Percentiles rank a stretch among this genome's conserved stretches.
Evolutionary conservation across 1,284 basidiomycete species (phyloP).

Genomic region (Melanopsichium pennsylvanicum): DNA sequence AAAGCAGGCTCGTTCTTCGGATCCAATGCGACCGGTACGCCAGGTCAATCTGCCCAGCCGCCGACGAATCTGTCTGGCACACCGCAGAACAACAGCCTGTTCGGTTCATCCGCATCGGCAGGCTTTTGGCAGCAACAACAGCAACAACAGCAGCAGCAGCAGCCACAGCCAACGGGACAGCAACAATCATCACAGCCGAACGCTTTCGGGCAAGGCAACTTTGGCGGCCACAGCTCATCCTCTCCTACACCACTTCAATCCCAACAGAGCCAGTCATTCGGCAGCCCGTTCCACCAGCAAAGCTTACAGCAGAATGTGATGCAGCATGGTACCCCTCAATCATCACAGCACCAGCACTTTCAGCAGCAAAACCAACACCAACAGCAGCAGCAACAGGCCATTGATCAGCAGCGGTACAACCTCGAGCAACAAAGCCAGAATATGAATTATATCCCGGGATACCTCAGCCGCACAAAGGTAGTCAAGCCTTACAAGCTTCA

Average conservation of each 20-base stretch:
- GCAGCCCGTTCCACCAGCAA: constrained; percentile 22
- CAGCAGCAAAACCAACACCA: constrained; percentile 32
- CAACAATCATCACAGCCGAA: constrained; percentile 14
- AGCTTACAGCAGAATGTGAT: constrained; percentile 7
- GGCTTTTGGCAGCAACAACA: constrained; percentile 21
- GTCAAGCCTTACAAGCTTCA: constrained; percentile 48
- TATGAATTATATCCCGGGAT: constrained; percentile 49
- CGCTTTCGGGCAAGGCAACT: constrained; percentile 10
- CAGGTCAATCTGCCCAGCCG: constrained; percentile 10
- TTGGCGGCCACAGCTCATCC: constrained; percentile 21
- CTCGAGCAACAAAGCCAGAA: constrained; percentile 42
- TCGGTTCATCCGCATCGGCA: constrained; percentile 16
- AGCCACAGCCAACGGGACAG: constrained; percentile 5
- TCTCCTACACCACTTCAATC: constrained; percentile 25
- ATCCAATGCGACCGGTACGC: constrained; percentile 8
- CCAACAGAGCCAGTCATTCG: constrained; percentile 25
- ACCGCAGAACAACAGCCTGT: constrained; percentile 27
- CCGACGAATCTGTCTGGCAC: constrained; percentile 22
- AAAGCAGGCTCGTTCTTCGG: constrained; percentile 23
- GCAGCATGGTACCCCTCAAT: constrained; percentile 18
- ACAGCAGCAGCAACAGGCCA: constrained; percentile 30
- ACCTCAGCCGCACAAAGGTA: constrained; percentile 42
- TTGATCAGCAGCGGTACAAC: constrained; percentile 35
- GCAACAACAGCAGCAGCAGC: constrained; percentile 14
- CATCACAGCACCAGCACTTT: constrained; percentile 22